Conservation (phyloP, 768 basidiomycete species). For the Xerocomellus dryophilus region DNA sequence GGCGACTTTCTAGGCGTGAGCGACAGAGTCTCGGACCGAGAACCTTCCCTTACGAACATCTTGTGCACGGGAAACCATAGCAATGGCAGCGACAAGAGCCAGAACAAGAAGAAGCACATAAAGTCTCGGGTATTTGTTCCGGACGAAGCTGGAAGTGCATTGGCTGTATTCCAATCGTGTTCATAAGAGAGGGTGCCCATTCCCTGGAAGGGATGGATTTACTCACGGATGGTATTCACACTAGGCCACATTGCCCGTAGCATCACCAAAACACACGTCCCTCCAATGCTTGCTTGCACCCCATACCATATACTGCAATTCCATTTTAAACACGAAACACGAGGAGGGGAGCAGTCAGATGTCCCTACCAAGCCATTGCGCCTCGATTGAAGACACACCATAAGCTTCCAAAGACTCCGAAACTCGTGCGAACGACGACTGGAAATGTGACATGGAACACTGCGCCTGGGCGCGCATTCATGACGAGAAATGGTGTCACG, state of each 20-base stretch:
- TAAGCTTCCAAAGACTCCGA: constrained; percentile 72
- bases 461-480: constrained; percentile 77
- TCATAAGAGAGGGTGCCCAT: constrained; percentile 5
- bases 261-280: constrained; percentile 71
- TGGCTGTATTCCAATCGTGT: constrained; percentile 40
- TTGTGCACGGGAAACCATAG: constrained; percentile 84
- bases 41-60: constrained; percentile 47
- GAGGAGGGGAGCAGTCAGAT: constrained; percentile 26
- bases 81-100: constrained; percentile 73
- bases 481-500: constrained; percentile 66
- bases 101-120: constrained; percentile 84
- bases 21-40: background rate
- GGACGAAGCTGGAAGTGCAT: constrained; percentile 68
- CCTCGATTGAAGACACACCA: constrained; percentile 80
- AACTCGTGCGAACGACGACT: constrained; percentile 71
- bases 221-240: constrained; percentile 61
- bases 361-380: constrained; percentile 62
- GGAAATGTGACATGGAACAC: constrained; percentile 75
- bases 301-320: constrained; percentile 66
- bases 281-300: constrained; percentile 81
- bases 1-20: constrained; percentile 44
- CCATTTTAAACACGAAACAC: constrained; percentile 13
- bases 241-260: constrained; percentile 76
- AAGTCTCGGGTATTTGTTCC: constrained; percentile 76
- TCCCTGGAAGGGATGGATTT: constrained; percentile 3